Percentiles rank a stretch among this genome's conserved stretches.
Evolutionary conservation across 371 early-diverging fungal genomes (phyloP).

Genomic region (Syncephalastrum contaminatum): DNA sequence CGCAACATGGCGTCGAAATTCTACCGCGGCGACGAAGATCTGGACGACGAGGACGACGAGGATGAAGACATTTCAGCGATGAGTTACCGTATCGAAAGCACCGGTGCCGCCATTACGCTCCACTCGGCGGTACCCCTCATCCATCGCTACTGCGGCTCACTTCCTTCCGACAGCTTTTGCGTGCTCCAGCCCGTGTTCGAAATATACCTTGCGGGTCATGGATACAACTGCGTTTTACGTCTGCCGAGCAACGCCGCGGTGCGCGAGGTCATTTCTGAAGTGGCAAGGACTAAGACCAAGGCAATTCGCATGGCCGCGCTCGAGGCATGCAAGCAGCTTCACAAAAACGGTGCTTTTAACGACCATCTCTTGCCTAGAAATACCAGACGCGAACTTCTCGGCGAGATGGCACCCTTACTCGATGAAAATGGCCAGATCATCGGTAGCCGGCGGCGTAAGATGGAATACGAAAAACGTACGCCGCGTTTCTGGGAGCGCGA

Average conservation of each 20-base stretch:
- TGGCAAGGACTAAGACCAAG: slow-evolving; percentile 51
- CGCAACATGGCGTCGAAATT: slow-evolving; percentile 36
- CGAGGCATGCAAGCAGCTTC: slow-evolving; percentile 67
- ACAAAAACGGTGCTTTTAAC: slow-evolving; percentile 65
- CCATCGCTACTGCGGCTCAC: slow-evolving; percentile 61
- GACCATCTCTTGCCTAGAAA: slow-evolving; percentile 69
- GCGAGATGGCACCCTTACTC: slow-evolving; percentile 35
- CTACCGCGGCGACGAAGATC: slow-evolving; percentile 21
- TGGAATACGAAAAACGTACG: slow-evolving; percentile 36
- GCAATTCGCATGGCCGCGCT: slow-evolving; percentile 79
- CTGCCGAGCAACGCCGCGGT: slow-evolving; percentile 72
- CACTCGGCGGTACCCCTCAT: slow-evolving; percentile 62
- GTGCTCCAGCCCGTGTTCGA: slow-evolving; percentile 51
- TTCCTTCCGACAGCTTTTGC: slow-evolving; percentile 62
- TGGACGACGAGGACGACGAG: slow-evolving; percentile 25
- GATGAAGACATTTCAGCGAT: slow-evolving; percentile 27
- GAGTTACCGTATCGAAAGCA: slow-evolving; percentile 48
- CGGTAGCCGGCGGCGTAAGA: slow-evolving; percentile 45
- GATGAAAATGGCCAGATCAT: slow-evolving; percentile 50
- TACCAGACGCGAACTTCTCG: slow-evolving; percentile 31
- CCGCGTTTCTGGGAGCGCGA: slow-evolving; percentile 42
- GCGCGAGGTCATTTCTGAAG: slow-evolving; percentile 53
- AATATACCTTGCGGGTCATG: slow-evolving; percentile 13
- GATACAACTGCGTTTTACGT: slow-evolving; percentile 50
- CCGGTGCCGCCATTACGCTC: slow-evolving; percentile 66